Percentiles rank a stretch among this genome's conserved stretches.
phyloP scores from a whole-genome alignment of 75 land plant genomes.

The Pinus taeda region DNA sequence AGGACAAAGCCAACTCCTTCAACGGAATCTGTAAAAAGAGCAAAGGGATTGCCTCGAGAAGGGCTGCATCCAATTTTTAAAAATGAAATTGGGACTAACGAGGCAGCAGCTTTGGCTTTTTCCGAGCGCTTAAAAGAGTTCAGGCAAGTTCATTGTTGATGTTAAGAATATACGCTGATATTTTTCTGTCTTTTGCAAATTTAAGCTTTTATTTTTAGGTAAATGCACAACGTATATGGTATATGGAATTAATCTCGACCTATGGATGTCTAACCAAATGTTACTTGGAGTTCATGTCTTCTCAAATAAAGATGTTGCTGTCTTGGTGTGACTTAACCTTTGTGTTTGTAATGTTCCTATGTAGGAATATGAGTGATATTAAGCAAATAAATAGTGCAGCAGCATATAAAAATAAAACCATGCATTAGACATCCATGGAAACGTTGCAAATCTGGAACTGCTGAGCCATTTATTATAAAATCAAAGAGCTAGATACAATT shows the following conservation, averaged over 20 bases:
- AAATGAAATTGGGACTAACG: slow-evolving; percentile 49
- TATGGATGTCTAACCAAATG: not conserved
- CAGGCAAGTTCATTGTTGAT: slow-evolving; percentile 35
- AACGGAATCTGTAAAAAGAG: slow-evolving; percentile 73
- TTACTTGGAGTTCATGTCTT: not conserved
- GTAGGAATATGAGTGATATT: too few species aligned
- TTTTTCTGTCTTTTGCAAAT: not conserved
- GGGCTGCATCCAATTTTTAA: slow-evolving; percentile 89
- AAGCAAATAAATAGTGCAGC: too few species aligned
- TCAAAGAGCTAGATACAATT: too few species aligned
- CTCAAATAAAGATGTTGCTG: not conserved
- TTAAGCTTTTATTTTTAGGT: not conserved
- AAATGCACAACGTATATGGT: not conserved
- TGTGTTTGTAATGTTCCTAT: not conserved
- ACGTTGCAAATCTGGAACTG: too few species aligned
- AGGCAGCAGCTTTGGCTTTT: slow-evolving; percentile 75
- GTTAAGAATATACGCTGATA: not conserved
- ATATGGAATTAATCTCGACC: not conserved
- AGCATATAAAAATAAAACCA: too few species aligned
- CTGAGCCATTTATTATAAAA: too few species aligned
- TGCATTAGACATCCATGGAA: too few species aligned
- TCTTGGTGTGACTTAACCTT: not conserved
- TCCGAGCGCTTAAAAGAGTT: slow-evolving; percentile 82
- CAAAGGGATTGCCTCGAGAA: slow-evolving; percentile 69
- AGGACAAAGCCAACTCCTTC: slow-evolving; percentile 87